These are phyloP conservation scores for Henckelia pumila DNA, from an alignment of 257 asterid genomes.

Conservation along the genomic window DNA sequence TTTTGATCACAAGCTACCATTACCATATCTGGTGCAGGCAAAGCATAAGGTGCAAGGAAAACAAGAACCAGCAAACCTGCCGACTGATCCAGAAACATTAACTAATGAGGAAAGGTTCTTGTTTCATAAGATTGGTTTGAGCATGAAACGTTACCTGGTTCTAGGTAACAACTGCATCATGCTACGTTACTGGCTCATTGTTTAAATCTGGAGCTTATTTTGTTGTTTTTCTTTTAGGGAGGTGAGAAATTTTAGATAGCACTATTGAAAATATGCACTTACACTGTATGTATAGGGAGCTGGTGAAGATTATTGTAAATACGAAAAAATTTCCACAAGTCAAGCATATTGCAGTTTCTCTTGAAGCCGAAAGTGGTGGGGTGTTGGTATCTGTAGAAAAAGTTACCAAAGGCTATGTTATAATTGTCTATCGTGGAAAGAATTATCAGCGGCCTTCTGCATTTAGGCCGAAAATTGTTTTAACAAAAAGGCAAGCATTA, in stretches of 20 bases:
- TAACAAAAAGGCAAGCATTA: conserved; percentile 86
- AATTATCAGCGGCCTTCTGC: conserved; percentile 69
- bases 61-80: conserved; percentile 58
- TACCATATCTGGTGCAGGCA: conserved; percentile 49
- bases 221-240: conserved; percentile 44
- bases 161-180: conserved; percentile 49
- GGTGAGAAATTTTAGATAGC: conserved; percentile 83
- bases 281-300: conserved; percentile 91
- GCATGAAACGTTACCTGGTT: conserved; percentile 81
- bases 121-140: conserved; percentile 75
- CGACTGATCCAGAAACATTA: conserved; percentile 80
- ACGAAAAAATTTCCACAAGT: conserved; percentile 62
- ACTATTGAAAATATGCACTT: conserved; percentile 92
- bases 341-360: conserved; percentile 70
- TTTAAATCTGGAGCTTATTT: conserved; percentile 13
- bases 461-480: conserved; percentile 66
- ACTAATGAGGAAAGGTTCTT: conserved; percentile 82
- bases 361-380: conserved; percentile 97
- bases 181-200: not conserved
- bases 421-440: conserved; percentile 84
- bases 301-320: conserved; percentile 74
- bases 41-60: conserved; percentile 61
- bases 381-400: conserved; percentile 77
- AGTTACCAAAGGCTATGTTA: conserved; percentile 63
- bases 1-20: conserved; percentile 17